A percentile compares a stretch with the other conserved stretches of the same genome.
Conservation (phyloP, 495 filamentous ascomycete genomes). For the Hypoxylon lienhwacheense region DNA sequence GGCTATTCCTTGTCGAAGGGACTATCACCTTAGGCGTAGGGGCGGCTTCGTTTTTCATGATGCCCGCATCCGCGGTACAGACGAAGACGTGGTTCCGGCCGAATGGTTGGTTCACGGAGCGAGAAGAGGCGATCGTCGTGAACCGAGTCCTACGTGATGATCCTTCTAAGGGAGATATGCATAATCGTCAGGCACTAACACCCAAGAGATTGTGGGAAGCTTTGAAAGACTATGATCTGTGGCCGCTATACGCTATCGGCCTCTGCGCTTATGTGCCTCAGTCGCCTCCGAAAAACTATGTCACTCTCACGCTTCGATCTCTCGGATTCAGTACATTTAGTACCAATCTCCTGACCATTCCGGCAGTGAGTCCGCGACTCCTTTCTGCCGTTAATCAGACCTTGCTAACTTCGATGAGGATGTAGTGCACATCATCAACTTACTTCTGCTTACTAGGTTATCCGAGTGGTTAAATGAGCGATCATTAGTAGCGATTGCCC, state of each 20-base stretch:
- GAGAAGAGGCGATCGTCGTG: slow-evolving; percentile 55
- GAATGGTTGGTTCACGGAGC: slow-evolving; percentile 56
- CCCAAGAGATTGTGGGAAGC: slow-evolving; percentile 59
- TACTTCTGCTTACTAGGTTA: slow-evolving; percentile 57
- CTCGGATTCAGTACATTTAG: slow-evolving; percentile 68
- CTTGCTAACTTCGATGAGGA: slow-evolving; percentile 39
- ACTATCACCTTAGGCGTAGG: slow-evolving; percentile 56
- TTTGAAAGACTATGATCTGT: slow-evolving; percentile 71
- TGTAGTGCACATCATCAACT: slow-evolving; percentile 49
- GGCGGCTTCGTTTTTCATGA: slow-evolving; percentile 56
- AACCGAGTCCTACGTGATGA: slow-evolving; percentile 56
- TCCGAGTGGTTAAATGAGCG: slow-evolving; percentile 62
- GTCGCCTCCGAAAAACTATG: slow-evolving; percentile 58
- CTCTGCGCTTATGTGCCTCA: slow-evolving; percentile 61
- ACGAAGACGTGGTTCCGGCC: slow-evolving; percentile 55
- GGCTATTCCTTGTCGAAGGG: slow-evolving; percentile 60
- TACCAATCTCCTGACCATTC: slow-evolving; percentile 72
- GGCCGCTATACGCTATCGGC: slow-evolving; percentile 70
- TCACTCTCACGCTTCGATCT: slow-evolving; percentile 63
- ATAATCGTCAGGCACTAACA: slow-evolving; percentile 63
- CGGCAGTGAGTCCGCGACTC: slow-evolving; percentile 41
- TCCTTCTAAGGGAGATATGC: slow-evolving; percentile 60
- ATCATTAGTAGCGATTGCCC: slow-evolving; percentile 55
- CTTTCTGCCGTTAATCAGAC: not conserved
- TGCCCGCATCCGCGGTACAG: slow-evolving; percentile 57